Evolutionary conservation across 768 basidiomycete genomes (phyloP), one percentile per base, ranked within the genome.

Genomic region (Steccherinum ochraceum): DNA sequence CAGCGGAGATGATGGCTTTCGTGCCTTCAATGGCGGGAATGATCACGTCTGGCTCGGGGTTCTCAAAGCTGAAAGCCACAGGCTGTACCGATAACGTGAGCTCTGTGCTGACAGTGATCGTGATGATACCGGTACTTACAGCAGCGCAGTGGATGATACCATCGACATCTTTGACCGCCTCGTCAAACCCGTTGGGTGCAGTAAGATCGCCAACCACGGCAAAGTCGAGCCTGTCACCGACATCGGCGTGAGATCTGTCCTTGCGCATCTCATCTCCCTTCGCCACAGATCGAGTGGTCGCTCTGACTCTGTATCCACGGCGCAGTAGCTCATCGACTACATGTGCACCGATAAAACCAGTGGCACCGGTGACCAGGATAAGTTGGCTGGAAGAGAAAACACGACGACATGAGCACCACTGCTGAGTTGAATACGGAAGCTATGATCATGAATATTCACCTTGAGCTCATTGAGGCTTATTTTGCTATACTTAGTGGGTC

Each of bases 111-210:
- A n/a, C n/a, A n/a, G n/a, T n/a, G n/a, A 21, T 5, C 20, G 18
- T 20, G 30, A 51, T 12, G n/a, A n/a, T n/a, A n/a, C n/a, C 18
- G n/a, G 25, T 20, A 48, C 51, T 7, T 35, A 35, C 30, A 35
- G 30, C 42, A 19, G 68, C 70, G 12, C 62, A 58, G 49, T 73
- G 71, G 3, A 56, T 58, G 46, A 78, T 62, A 4, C 64, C 73
- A 25, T 73, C 69, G 18, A 75, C 70, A 4, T 69, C 74, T 57
- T 72, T 74, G n/a, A n/a, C n/a, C n/a, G n/a, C n/a, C n/a, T n/a
- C 69, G 55, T 77, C 71, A 56, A 77, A 79, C 1, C 67, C 71
- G 26, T 64, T 63, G 16, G 49, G 51, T 1, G 39, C 46, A 12
- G 61, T 65, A 42, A 77, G 69, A 49, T 79, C 75, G 46, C 70